Base-by-base conservation (phyloP, 1,284 basidiomycete genomes). In the Limonomyces culmigenus region DNA sequence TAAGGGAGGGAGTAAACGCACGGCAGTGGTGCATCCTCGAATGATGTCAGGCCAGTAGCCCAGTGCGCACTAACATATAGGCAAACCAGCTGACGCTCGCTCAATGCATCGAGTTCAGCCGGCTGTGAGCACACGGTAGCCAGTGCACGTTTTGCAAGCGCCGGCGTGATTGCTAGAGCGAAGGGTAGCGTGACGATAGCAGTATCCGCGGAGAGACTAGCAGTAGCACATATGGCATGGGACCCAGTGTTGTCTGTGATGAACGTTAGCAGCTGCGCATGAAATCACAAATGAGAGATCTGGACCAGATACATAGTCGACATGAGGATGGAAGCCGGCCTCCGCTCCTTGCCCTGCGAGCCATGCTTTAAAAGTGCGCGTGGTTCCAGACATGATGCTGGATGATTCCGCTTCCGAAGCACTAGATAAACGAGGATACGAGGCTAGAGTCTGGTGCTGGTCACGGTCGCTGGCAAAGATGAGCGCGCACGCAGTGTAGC, bases 181-280 rank as follows among this genome's bases (percentile, higher is more conserved):
- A 87, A 80, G 0, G 88, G 86, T 46, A 80, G 83, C 0, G 76
- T 71, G 14, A 83, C 71, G 35, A 86, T 60, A 4, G 58, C 62
- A 3, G 63, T 58, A 39, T 81, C 72, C 0, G 57, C 44, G 5
- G 55, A 51, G 21, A 88, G 23, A 8, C 8, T 8, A n/a, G 8
- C 8, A 8, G n/a, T n/a, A 27, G 23, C 23, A 8, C n/a, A 8
- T 8, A 27, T n/a, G 8, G 23, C 8, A n/a, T 27, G 23, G 8
- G 8, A 8, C n/a, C 23, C 23, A 27, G 23, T 8, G n/a, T 27
- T 8, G 8, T 27, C 23, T 27, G n/a, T 8, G 23, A 27, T 27
- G 23, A 27, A 8, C n/a, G 23, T 27, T 27, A n/a, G 23, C n/a
- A 8, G 8, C 8, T 27, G 23, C n/a, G 23, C 23, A 8, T 8